Conservation (phyloP, 192 early-diverging fungal species). For the Anaeromyces robustus region DNA sequence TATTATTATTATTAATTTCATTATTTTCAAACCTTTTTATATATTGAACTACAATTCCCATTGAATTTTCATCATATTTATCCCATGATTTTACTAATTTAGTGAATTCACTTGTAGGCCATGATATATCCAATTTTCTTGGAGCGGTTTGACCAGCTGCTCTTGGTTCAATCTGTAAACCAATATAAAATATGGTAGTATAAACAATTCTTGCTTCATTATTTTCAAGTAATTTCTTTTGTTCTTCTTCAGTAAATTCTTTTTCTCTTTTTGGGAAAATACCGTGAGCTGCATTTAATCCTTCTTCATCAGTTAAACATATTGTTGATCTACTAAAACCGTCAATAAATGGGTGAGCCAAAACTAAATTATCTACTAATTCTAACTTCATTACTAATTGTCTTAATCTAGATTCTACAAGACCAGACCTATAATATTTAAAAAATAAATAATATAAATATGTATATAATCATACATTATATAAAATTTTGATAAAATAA, state of each 20-base stretch:
- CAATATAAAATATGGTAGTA: slow-evolving; percentile 82
- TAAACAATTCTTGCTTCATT: slow-evolving; percentile 23
- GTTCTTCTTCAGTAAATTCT: background rate
- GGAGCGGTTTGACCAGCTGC: slow-evolving; percentile 25
- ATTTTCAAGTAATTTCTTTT: background rate
- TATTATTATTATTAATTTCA: too few species aligned
- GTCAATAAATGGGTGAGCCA: slow-evolving; percentile 86
- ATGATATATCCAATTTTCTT: slow-evolving; percentile 55
- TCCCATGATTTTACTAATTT: slow-evolving; percentile 69
- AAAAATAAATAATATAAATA: background rate
- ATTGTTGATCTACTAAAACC: slow-evolving; percentile 53
- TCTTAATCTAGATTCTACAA: slow-evolving; percentile 82
- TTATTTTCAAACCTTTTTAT: slow-evolving; percentile 40
- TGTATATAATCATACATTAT: background rate
- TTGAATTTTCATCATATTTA: slow-evolving; percentile 45
- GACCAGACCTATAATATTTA: slow-evolving; percentile 42
- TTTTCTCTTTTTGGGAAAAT: slow-evolving; percentile 19
- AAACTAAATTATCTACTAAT: slow-evolving; percentile 36
- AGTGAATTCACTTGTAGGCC: slow-evolving; percentile 72
- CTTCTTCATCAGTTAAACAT: slow-evolving; percentile 52
- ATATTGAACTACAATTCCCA: slow-evolving; percentile 49
- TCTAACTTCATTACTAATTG: slow-evolving; percentile 78
- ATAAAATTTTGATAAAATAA: too few species aligned
- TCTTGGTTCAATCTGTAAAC: slow-evolving; percentile 49
- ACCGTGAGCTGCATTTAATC: slow-evolving; percentile 48